Percentiles rank a stretch among this genome's conserved stretches.
These are phyloP conservation scores for Lachnellula suecica DNA, from an alignment of 2,329 filamentous ascomycete genomes.

Conservation along the genomic window DNA sequence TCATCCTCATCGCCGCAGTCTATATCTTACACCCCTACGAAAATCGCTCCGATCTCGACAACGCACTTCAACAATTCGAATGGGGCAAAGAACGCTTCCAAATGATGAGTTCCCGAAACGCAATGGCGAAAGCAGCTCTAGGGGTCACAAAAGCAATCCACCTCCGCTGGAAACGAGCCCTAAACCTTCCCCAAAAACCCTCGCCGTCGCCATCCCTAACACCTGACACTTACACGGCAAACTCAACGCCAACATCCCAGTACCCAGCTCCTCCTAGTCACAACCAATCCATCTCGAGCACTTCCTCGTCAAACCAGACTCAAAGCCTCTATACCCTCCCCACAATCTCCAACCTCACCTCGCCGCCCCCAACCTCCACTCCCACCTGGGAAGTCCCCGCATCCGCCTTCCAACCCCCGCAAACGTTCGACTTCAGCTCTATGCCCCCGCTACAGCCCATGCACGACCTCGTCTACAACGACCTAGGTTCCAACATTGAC, in stretches of 20 bases:
- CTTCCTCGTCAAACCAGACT: slow-evolving; percentile 6
- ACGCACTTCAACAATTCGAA: slow-evolving; percentile 54
- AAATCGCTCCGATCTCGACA: slow-evolving; percentile 46
- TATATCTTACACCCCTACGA: slow-evolving; percentile 61
- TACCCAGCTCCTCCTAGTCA: slow-evolving; percentile 4
- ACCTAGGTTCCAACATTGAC: slow-evolving; percentile 35
- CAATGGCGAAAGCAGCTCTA: slow-evolving; percentile 52
- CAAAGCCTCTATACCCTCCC: slow-evolving; percentile 23
- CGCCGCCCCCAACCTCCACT: slow-evolving; percentile 9
- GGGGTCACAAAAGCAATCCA: slow-evolving; percentile 56
- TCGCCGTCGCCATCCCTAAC: neutral
- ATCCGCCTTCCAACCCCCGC: slow-evolving; percentile 13
- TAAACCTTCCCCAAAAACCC: slow-evolving; percentile 10
- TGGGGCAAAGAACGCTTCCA: slow-evolving; percentile 60
- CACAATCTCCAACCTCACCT: slow-evolving; percentile 28
- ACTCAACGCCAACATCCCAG: slow-evolving; percentile 5
- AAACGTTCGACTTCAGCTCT: slow-evolving; percentile 45
- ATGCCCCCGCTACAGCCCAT: slow-evolving; percentile 57
- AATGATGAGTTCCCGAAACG: slow-evolving; percentile 52
- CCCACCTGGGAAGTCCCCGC: slow-evolving; percentile 20
- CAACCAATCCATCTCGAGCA: slow-evolving; percentile 15
- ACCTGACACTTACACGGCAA: slow-evolving; percentile 3
- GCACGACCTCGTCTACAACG: slow-evolving; percentile 56
- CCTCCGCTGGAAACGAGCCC: slow-evolving; percentile 50
- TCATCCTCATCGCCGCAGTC: slow-evolving; percentile 59